Evolutionary conservation across 257 asterid species (phyloP).

Genomic region (Coffea canephora): DNA sequence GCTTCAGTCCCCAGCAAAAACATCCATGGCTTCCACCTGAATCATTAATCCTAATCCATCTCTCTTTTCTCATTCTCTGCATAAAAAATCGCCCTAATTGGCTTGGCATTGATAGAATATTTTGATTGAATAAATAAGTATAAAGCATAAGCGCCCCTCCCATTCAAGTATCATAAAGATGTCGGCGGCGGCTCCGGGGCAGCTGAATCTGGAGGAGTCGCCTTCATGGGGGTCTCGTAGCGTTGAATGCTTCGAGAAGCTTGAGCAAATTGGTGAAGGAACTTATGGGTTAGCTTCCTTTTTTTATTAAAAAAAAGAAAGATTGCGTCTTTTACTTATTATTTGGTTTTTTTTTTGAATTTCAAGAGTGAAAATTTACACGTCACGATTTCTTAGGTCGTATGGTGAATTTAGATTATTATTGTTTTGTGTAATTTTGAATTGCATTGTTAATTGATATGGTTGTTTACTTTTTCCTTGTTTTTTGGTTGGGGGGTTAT

Average conservation of each 20-base stretch:
- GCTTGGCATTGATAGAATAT: neutral
- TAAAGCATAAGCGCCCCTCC: neutral
- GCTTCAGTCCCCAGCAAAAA: neutral
- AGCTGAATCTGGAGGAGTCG: slow-evolving; percentile 70
- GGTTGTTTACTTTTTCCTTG: neutral
- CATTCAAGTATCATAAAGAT: neutral
- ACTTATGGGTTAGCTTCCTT: slow-evolving; percentile 65
- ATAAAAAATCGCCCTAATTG: neutral
- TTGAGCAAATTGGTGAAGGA: slow-evolving; percentile 98
- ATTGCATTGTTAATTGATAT: slow-evolving; percentile 1
- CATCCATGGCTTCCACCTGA: slow-evolving; percentile 1
- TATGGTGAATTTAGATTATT: neutral
- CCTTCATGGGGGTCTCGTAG: slow-evolving; percentile 98
- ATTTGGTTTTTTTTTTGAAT: neutral
- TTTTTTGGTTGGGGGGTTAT: neutral
- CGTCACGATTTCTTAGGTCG: neutral
- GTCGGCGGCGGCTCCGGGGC: slow-evolving; percentile 49
- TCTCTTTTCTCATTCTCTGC: neutral
- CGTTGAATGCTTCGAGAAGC: slow-evolving; percentile 88
- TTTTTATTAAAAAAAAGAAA: too few relatives aligned
- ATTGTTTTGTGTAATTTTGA: neutral
- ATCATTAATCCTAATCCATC: neutral
- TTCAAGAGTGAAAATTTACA: neutral
- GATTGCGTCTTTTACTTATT: neutral
- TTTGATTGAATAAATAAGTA: neutral